These are phyloP conservation scores for Plantago ovata DNA, from an alignment of 257 asterid species.

Conservation along the genomic window DNA sequence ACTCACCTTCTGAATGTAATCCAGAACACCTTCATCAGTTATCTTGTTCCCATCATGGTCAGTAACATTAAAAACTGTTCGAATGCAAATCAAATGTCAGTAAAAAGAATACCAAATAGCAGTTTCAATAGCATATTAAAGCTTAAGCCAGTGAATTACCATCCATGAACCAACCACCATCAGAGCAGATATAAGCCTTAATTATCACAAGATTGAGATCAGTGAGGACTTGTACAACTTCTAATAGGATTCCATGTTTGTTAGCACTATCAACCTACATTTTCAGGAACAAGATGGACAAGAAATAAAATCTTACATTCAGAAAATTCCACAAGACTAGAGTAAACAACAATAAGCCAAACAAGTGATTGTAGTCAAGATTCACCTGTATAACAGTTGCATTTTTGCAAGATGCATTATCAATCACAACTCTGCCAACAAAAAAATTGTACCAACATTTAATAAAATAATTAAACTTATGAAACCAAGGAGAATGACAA, in stretches of 20 bases:
- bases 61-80: slow-evolving; percentile 87
- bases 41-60: slow-evolving; percentile 81
- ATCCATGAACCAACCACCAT: slow-evolving; percentile 99
- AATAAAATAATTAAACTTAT: no score
- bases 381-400: slow-evolving; percentile 85
- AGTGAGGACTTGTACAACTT: slow-evolving; percentile 87
- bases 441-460: no score
- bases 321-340: slow-evolving; percentile 1
- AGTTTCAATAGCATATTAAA: background rate
- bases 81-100: background rate
- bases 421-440: slow-evolving; percentile 77
- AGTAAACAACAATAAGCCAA: slow-evolving; percentile 2
- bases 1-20: slow-evolving; percentile 79
- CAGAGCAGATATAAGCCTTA: slow-evolving; percentile 89
- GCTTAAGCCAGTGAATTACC: slow-evolving; percentile 39
- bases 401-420: slow-evolving; percentile 79
- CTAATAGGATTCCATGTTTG: slow-evolving; percentile 87
- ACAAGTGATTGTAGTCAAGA: slow-evolving; percentile 4
- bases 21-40: slow-evolving; percentile 68
- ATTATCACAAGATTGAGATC: slow-evolving; percentile 83
- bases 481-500: background rate
- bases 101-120: background rate
- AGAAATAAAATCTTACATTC: background rate
- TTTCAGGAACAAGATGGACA: background rate
- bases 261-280: slow-evolving; percentile 95